These are phyloP conservation scores for Aspergillus nanangensis DNA, from an alignment of 495 filamentous ascomycete genomes.

Conservation along the genomic window DNA sequence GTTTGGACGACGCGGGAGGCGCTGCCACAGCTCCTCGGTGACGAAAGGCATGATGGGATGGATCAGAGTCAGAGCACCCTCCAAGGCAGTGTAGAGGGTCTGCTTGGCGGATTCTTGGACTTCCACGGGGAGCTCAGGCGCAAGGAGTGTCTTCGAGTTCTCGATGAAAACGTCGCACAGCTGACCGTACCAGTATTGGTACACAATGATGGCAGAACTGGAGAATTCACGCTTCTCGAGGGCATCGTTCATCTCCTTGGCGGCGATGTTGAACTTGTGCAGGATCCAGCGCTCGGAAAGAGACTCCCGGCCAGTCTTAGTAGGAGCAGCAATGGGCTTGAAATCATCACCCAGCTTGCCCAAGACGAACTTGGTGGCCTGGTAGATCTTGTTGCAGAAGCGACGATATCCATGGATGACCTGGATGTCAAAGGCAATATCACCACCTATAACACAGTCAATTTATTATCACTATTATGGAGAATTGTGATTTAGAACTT, in stretches of 20 bases:
- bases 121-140: constrained; percentile 51
- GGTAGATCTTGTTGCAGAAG: constrained; percentile 92
- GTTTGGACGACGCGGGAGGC: constrained; percentile 59
- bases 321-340: constrained; percentile 50
- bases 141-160: constrained; percentile 73
- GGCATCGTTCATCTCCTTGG: constrained; percentile 68
- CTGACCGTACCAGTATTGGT: constrained; percentile 66
- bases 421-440: constrained; percentile 81
- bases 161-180: constrained; percentile 70
- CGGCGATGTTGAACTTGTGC: constrained; percentile 68
- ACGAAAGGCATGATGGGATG: constrained; percentile 81
- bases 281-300: constrained; percentile 83
- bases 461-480: constrained; percentile 2
- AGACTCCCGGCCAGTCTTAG: constrained; percentile 61
- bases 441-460: constrained; percentile 46
- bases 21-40: constrained; percentile 76
- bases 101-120: constrained; percentile 57
- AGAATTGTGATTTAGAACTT: constrained; percentile 15
- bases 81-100: constrained; percentile 65
- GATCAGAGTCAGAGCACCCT: constrained; percentile 61
- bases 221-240: constrained; percentile 71
- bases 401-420: constrained; percentile 79
- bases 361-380: constrained; percentile 82
- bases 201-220: constrained; percentile 53
- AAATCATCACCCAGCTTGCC: constrained; percentile 72